Percentiles rank a stretch among this genome's conserved stretches.
phyloP scores from a whole-genome alignment of 805 yeast genomes.

The Pichia exigua region DNA sequence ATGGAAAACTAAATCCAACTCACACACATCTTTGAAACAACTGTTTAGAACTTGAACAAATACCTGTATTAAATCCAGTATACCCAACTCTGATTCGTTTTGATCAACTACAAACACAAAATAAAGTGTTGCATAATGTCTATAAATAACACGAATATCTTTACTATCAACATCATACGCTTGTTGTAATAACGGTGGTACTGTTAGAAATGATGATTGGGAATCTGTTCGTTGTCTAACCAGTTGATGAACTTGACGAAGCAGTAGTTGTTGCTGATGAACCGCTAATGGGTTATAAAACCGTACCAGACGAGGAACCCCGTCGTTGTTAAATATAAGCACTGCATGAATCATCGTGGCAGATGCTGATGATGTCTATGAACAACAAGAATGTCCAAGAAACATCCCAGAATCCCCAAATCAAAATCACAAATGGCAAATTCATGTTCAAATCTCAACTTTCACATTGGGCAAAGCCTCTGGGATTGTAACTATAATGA shows the following conservation, averaged over 20 bases:
- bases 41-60: slow-evolving; percentile 92
- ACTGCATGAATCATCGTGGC: slow-evolving; percentile 24
- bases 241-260: slow-evolving; percentile 75
- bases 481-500: slow-evolving; percentile 14
- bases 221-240: slow-evolving; percentile 62
- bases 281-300: slow-evolving; percentile 90
- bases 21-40: slow-evolving; percentile 92
- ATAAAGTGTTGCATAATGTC: slow-evolving; percentile 92
- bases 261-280: slow-evolving; percentile 67
- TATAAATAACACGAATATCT: slow-evolving; percentile 80
- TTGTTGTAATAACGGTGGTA: slow-evolving; percentile 57
- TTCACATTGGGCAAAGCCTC: slow-evolving; percentile 1
- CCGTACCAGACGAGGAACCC: slow-evolving; percentile 81
- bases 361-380: no score
- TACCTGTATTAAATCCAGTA: slow-evolving; percentile 88
- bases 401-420: no score
- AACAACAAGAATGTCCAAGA: no score
- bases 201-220: slow-evolving; percentile 84
- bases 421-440: no score
- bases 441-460: no score
- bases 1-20: slow-evolving; percentile 92
- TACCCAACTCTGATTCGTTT: slow-evolving; percentile 92
- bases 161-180: slow-evolving; percentile 41
- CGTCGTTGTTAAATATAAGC: slow-evolving; percentile 62
- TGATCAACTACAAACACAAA: slow-evolving; percentile 94